phyloP scores from a whole-genome alignment of 345 rosid species.

The Populus davidiana region DNA sequence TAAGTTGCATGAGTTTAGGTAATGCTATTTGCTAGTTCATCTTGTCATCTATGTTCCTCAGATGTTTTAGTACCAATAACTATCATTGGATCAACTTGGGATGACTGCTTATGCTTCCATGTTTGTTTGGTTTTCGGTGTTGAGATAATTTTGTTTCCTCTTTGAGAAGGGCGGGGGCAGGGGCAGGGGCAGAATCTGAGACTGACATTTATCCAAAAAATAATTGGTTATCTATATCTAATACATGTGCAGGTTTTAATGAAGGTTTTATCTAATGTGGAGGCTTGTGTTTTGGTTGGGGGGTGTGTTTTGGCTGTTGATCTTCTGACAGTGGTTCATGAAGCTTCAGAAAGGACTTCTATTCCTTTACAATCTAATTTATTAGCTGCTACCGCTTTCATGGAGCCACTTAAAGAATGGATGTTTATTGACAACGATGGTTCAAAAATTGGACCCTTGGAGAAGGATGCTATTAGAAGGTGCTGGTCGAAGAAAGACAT shows the following conservation, averaged over 20 bases:
- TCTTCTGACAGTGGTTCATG: slow-evolving; percentile 91
- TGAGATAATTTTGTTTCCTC: too few relatives aligned
- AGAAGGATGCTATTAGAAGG: slow-evolving; percentile 93
- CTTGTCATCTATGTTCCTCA: too few relatives aligned
- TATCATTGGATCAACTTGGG: too few relatives aligned
- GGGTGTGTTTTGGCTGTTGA: slow-evolving; percentile 98
- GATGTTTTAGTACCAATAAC: too few relatives aligned
- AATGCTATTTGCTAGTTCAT: background rate
- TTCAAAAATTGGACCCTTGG: slow-evolving; percentile 81
- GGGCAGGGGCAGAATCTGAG: too few relatives aligned
- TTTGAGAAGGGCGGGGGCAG: too few relatives aligned
- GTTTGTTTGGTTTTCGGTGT: too few relatives aligned
- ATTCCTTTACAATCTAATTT: slow-evolving; percentile 95
- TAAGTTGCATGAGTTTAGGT: slow-evolving; percentile 7
- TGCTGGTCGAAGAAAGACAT: slow-evolving; percentile 90
- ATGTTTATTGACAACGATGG: slow-evolving; percentile 77
- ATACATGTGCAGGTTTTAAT: slow-evolving; percentile 67
- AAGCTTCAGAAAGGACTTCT: slow-evolving; percentile 94
- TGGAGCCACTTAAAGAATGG: slow-evolving; percentile 99
- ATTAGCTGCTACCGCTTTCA: slow-evolving; percentile 96
- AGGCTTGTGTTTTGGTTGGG: slow-evolving; percentile 94
- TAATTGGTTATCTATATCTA: background rate
- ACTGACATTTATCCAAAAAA: background rate
- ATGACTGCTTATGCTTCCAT: too few relatives aligned
- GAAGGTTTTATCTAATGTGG: slow-evolving; percentile 86